These are phyloP conservation scores for Hyphopichia homilentoma DNA, from an alignment of 805 yeast species.

Conservation along the genomic window DNA sequence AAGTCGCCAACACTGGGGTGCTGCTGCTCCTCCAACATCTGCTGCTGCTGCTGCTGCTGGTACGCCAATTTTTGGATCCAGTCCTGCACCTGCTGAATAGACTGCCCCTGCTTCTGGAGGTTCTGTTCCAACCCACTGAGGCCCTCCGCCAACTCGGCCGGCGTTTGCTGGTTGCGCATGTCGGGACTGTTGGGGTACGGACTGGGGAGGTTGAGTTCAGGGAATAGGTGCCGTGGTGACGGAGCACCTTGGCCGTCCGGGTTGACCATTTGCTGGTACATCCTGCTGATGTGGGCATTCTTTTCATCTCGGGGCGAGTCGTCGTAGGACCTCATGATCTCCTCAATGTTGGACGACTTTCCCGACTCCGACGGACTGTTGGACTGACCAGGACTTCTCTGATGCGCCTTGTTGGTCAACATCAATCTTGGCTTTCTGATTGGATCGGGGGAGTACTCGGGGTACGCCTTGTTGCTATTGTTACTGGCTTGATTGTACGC, in stretches of 20 bases:
- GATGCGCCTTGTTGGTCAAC: slow-evolving; percentile 38
- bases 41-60: slow-evolving; percentile 18
- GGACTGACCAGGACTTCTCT: slow-evolving; percentile 11
- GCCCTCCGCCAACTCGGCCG: slow-evolving; percentile 11
- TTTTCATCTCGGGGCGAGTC: slow-evolving; percentile 16
- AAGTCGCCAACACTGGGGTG: slow-evolving; percentile 7
- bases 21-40: slow-evolving; percentile 8
- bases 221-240: slow-evolving; percentile 31
- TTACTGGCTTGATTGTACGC: slow-evolving; percentile 1
- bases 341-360: slow-evolving; percentile 19
- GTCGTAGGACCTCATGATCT: slow-evolving; percentile 24
- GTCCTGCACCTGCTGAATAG: slow-evolving; percentile 54
- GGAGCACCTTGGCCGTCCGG: slow-evolving; percentile 18
- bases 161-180: slow-evolving; percentile 1
- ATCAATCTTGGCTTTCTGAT: slow-evolving; percentile 32
- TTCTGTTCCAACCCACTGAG: slow-evolving; percentile 44
- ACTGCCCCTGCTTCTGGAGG: slow-evolving; percentile 46
- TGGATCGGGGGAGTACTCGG: not conserved
- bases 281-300: slow-evolving; percentile 8
- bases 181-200: slow-evolving; percentile 5
- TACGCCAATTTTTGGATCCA: slow-evolving; percentile 43
- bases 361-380: slow-evolving; percentile 2
- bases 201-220: slow-evolving; percentile 22
- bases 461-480: slow-evolving; percentile 2
- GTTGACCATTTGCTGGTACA: slow-evolving; percentile 29